Evolutionary conservation across 108 stramenopile genomes (phyloP).

Genomic region (Nannochloropsis oceanica): DNA sequence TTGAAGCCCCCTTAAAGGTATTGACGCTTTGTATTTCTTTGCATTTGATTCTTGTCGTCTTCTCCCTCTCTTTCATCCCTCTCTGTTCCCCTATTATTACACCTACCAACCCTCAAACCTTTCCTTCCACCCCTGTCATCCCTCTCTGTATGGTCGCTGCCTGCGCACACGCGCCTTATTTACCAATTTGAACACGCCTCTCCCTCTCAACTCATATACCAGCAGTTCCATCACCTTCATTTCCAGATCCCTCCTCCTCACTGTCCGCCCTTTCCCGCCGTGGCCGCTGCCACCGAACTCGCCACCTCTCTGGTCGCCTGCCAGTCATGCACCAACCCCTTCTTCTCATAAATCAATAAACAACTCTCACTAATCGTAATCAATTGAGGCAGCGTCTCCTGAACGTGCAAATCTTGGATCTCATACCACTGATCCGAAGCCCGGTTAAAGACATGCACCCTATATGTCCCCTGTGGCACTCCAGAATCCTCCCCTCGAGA

Average conservation of each 20-base stretch:
- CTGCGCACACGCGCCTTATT: too few species aligned
- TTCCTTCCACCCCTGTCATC: too few species aligned
- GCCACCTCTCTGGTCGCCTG: not conserved
- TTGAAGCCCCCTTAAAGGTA: too few species aligned
- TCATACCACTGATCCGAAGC: conserved; percentile 87
- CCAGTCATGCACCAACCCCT: not conserved
- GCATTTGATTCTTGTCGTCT: too few species aligned
- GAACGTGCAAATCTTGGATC: conserved; percentile 81
- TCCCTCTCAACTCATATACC: too few species aligned
- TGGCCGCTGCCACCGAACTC: not conserved
- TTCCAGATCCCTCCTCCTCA: not conserved
- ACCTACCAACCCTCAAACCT: too few species aligned
- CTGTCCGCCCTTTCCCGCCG: not conserved
- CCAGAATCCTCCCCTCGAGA: not conserved
- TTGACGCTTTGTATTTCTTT: too few species aligned
- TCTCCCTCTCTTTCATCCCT: too few species aligned
- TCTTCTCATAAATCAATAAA: conserved; percentile 58
- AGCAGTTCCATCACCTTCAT: too few species aligned
- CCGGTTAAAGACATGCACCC: conserved; percentile 73
- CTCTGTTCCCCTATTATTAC: too few species aligned
- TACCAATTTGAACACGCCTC: too few species aligned
- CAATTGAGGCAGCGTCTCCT: conserved; percentile 85
- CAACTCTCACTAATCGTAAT: conserved; percentile 86
- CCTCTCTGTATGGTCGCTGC: too few species aligned
- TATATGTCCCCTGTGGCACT: conserved; percentile 54